Percentiles rank a stretch among this genome's conserved stretches.
phyloP scores from a whole-genome alignment of 768 basidiomycete genomes.

The Cystofilobasidium ferigula region DNA sequence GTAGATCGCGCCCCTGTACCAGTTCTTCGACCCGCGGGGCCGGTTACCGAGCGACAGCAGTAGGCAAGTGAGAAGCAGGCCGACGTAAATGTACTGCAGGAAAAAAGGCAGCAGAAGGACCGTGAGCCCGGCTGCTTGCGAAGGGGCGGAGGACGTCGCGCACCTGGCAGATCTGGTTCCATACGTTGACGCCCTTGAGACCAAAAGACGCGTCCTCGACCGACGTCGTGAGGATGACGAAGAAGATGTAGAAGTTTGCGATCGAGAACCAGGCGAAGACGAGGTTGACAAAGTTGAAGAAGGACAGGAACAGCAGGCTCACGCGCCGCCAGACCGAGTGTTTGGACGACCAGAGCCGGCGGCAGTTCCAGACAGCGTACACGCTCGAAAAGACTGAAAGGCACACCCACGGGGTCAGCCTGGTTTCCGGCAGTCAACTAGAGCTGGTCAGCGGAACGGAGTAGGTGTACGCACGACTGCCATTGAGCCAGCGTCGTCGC shows the following conservation, averaged over 20 bases:
- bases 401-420: constrained; percentile 74
- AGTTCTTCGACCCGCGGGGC: constrained; percentile 76
- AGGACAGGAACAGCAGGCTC: constrained; percentile 70
- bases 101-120: background rate
- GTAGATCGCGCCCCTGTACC: constrained; percentile 66
- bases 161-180: constrained; percentile 80
- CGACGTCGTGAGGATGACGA: constrained; percentile 51
- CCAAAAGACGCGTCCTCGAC: constrained; percentile 45
- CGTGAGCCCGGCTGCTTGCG: background rate
- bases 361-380: constrained; percentile 79
- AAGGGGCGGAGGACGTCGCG: constrained; percentile 46
- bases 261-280: constrained; percentile 86
- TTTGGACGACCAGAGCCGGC: constrained; percentile 66
- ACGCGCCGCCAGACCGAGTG: constrained; percentile 68
- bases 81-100: constrained; percentile 53
- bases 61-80: constrained; percentile 71
- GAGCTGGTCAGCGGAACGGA: constrained; percentile 32
- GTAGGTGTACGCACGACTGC: constrained; percentile 55
- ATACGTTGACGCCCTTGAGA: constrained; percentile 50
- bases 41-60: constrained; percentile 79
- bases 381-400: constrained; percentile 93
- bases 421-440: constrained; percentile 52
- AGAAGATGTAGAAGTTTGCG: constrained; percentile 52
- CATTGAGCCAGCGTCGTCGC: constrained; percentile 43
- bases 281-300: constrained; percentile 54